Base-by-base conservation (phyloP, 23 red algal genomes). In the Cyanidiococcus yangmingshanensis region DNA sequence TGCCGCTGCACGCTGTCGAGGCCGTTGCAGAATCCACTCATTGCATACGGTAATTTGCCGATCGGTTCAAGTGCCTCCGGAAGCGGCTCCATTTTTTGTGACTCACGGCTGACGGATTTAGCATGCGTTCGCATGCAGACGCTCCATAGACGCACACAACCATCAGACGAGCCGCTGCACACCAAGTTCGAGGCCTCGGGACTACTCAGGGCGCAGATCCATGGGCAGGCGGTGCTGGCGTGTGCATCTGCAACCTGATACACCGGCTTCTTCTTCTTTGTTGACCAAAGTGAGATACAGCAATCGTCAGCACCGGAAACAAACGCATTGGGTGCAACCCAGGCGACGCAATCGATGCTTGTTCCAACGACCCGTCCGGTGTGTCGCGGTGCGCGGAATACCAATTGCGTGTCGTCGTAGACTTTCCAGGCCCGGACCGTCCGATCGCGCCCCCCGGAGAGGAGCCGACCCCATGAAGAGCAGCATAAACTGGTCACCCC, bases 371-470 rank as follows among this genome's bases (percentile, higher is more conserved):
- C 16, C 12, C 3, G 3, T 17, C 63, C 63, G 2, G 82, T 81
- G 29, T 45, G 50, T 38, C 85, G 76, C 18, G 78, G 85, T 26
- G 75, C 84, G 17, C 88, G 74, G 76, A 84, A 96, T 26, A 96
- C 82, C 16, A 96, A 77, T 74, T 96, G 92, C 12, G 87, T 83
- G 37, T 80, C 87, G 31, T 96, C 92, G 0, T 79, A 71, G 54
- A 96, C 76, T 74, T 96, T 96, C 80, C 89, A 96, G 27, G 87
- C 37, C 2, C 92, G 87, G 32, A 96, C 57, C 2, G 92, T 89
- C 31, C 92, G 82, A 41, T 96, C 92, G 31, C 80, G 75, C 0
- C 92, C 92, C 33, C 76, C 89, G 17, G 83, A 80, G 21, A 96
- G 37, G 0, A 84, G 83, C n/a, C 87, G 76, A 57, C 89, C 87